Evolutionary conservation across 306 rosid species (phyloP), one percentile per base, ranked within the genome.

Genomic region (Astragalus glycyphyllos): DNA sequence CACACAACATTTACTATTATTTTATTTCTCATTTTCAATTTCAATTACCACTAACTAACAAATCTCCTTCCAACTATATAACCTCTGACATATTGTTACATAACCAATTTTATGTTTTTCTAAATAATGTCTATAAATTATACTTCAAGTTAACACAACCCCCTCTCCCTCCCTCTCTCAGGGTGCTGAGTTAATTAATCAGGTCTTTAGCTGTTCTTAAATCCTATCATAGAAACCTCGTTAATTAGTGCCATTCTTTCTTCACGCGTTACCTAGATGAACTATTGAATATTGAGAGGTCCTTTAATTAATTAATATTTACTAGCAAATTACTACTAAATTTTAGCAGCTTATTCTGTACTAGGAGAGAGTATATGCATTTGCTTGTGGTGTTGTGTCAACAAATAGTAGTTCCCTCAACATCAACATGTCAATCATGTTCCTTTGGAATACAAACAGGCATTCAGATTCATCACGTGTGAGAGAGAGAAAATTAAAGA

Each of bases 381-480:
- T 50, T 58, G 79, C 49, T 80, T 72, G 89, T 80, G 82, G 38
- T 85, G 86, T 78, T 83, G 58, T 77, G 79, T 85, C 85, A 69
- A 74, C 53, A 77, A 72, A 81, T 56, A 77, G 90, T 56, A 77
- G 90, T 71, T 68, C 68, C 8, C 88, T 79, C 88, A 75, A 81
- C 78, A 49, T 14, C 76, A 75, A 81, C 78, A 49, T 14, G 76
- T 35, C 89, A 84, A 88, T 78, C 83, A 88, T 84, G 91, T 77
- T 54, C 72, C 74, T 45, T 58, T 71, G 80, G 82, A 81, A 82
- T 73, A 80, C 79, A 74, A 70, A 67, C 70, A 38, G 72, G 31
- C 80, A 65, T 68, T 82, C 79, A 82, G 83, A 71, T 65, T 72
- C 62, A 48, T 77, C 85, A 89, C 85, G 82, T 79, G 86, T 62